phyloP scores from a whole-genome alignment of 2,329 filamentous ascomycete genomes.

The Exophiala sp. region DNA sequence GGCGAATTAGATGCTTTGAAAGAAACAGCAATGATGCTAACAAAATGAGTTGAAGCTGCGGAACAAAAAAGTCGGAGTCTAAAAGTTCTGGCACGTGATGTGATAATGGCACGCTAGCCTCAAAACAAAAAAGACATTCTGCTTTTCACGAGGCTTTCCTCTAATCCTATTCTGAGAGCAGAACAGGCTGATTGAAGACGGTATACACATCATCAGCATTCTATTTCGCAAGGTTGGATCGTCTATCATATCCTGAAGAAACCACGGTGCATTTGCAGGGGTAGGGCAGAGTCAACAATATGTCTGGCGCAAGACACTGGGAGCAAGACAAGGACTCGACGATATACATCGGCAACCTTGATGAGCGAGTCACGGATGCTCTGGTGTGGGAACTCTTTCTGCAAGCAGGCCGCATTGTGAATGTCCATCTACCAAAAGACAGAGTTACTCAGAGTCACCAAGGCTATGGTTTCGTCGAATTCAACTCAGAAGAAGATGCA shows the following conservation, averaged over 20 bases:
- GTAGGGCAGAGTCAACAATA: conserved; percentile 33
- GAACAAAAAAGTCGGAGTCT: conserved; percentile 1
- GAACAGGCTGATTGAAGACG: neutral
- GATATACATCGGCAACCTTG: conserved; percentile 96
- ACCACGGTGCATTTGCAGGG: neutral
- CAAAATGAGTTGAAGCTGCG: conserved; percentile 12
- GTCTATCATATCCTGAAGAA: neutral
- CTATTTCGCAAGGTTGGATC: neutral
- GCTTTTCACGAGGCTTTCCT: conserved; percentile 1
- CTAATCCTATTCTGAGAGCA: neutral
- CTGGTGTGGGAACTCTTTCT: conserved; percentile 98
- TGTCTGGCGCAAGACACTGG: conserved; percentile 76
- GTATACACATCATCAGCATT: neutral
- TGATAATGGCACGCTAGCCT: neutral
- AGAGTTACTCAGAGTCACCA: conserved; percentile 95
- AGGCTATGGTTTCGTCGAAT: conserved; percentile 98
- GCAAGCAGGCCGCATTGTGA: conserved; percentile 93
- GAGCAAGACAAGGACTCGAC: conserved; percentile 98
- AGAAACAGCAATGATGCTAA: neutral
- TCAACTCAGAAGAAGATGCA: conserved; percentile 89
- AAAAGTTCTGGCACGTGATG: conserved; percentile 2
- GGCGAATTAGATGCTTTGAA: neutral
- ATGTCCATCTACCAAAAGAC: conserved; percentile 97
- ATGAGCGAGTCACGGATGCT: conserved; percentile 87
- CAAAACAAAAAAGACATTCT: conserved; percentile 4